Evolutionary conservation across 345 rosid species (phyloP), one percentile per base, ranked within the genome.

Genomic region (Aegle marmelos): DNA sequence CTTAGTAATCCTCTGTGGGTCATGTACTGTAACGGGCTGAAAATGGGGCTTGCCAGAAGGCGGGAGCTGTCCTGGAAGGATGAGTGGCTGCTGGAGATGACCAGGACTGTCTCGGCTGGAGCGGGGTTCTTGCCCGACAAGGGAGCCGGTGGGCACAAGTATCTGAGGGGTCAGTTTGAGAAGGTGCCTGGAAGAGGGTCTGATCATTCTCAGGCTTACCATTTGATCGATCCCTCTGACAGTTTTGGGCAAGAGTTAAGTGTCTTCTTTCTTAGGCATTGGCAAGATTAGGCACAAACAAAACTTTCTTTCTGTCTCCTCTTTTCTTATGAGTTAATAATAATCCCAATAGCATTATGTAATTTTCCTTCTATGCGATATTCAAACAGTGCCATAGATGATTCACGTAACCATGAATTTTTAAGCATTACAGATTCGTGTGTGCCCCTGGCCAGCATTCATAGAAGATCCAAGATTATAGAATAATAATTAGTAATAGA

Each of bases 111-210:
- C 53, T 67, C 79, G 0, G 19, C 82, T n/a, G 87, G 82, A 4
- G 82, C 76, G 2, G 84, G 84, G 65, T 19, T 78, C 19, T 22
- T 76, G 73, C 76, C 59, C 1, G 74, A 60, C 2, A 60, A 64
- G 66, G 78, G 75, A 50, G 8, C 70, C 3, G 77, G 75, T 21
- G 75, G 76, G 36, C 54, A 27, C 50, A 84, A 78, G 76, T 78
- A 81, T 68, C 31, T 84, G 68, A 81, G 82, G 48, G 84, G 80
- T 4, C 81, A 84, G 71, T 84, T 81, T 50, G 79, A 81, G 76
- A 31, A 39, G 28, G 59, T n/a, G 9, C 62, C 33, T 11, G 82
- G 50, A 17, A 45, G 50, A 3, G 50, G 80, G 19, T 73, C 74
- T 17, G 69, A 63, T 36, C 60, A 79, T 72, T 76, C 81, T 8